These are phyloP conservation scores for Xanthoconium purpureum DNA, from an alignment of 768 basidiomycete species.

Conservation along the genomic window DNA sequence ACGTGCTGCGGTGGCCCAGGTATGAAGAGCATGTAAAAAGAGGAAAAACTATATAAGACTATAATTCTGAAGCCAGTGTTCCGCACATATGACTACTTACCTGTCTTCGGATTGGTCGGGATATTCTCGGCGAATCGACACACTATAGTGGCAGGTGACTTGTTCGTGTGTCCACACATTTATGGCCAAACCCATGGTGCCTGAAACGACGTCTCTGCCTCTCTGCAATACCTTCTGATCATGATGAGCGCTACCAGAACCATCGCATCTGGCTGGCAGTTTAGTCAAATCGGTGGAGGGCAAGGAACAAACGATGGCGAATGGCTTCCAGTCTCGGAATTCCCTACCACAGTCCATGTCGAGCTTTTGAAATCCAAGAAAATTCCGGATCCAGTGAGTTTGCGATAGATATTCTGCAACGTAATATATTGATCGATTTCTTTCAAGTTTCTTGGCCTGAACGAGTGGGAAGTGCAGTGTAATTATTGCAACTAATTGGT, in stretches of 20 bases:
- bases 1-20: too few relatives aligned
- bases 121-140: too few relatives aligned
- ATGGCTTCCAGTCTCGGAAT: slow-evolving; percentile 60
- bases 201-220: neutral
- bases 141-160: neutral
- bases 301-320: slow-evolving; percentile 57
- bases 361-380: slow-evolving; percentile 70
- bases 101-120: too few relatives aligned
- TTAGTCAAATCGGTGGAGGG: slow-evolving; percentile 64
- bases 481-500: slow-evolving; percentile 20
- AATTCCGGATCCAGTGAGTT: slow-evolving; percentile 78
- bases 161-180: neutral
- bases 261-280: slow-evolving; percentile 54
- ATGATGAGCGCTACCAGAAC: slow-evolving; percentile 28
- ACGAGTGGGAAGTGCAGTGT: slow-evolving; percentile 94
- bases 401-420: neutral
- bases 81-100: too few relatives aligned
- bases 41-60: too few relatives aligned
- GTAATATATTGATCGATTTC: slow-evolving; percentile 8
- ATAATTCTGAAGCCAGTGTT: too few relatives aligned
- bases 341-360: slow-evolving; percentile 87
- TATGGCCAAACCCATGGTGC: neutral
- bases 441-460: slow-evolving; percentile 64
- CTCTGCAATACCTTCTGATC: neutral
- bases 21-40: too few relatives aligned